Evolutionary conservation across 2,329 filamentous ascomycete species (phyloP).

Genomic region (Pseudogymnoascus sp.): DNA sequence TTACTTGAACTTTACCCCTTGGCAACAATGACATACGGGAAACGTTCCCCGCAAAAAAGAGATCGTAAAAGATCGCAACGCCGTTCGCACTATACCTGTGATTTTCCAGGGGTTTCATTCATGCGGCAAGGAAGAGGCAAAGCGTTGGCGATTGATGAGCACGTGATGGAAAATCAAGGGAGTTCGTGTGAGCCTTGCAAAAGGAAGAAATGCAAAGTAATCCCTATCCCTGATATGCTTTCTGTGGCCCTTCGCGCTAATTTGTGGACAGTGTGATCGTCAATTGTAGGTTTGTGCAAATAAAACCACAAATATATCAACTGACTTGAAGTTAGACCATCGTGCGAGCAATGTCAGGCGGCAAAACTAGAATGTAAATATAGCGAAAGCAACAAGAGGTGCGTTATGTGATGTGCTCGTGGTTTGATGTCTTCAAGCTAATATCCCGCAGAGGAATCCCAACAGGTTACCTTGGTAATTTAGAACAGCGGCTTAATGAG

Average conservation of each 20-base stretch:
- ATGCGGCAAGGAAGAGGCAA: not conserved
- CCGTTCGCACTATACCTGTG: not conserved
- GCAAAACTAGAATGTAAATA: not conserved
- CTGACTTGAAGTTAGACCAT: not conserved
- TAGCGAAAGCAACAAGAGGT: conserved; percentile 14
- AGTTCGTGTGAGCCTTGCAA: conserved; percentile 29
- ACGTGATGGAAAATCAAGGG: conserved; percentile 14
- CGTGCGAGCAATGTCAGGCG: not conserved
- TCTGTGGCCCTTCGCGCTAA: not conserved
- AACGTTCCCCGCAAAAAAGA: not conserved
- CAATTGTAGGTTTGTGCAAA: not conserved
- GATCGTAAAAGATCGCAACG: not conserved
- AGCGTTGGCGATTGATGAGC: not conserved
- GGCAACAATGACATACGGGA: not conserved
- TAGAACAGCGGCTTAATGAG: conserved; percentile 31
- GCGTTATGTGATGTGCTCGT: conserved; percentile 11
- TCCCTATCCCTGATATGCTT: conserved; percentile 19
- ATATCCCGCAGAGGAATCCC: conserved; percentile 26
- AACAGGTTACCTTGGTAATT: conserved; percentile 31
- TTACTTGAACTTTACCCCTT: not conserved
- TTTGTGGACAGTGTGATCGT: not conserved
- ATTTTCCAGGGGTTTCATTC: not conserved
- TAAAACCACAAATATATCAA: conserved; percentile 18
- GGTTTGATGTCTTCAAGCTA: not conserved
- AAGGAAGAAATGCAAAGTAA: conserved; percentile 28